These are phyloP conservation scores for Elaeis oleifera DNA, from an alignment of 202 grass and related monocot species.

Conservation along the genomic window DNA sequence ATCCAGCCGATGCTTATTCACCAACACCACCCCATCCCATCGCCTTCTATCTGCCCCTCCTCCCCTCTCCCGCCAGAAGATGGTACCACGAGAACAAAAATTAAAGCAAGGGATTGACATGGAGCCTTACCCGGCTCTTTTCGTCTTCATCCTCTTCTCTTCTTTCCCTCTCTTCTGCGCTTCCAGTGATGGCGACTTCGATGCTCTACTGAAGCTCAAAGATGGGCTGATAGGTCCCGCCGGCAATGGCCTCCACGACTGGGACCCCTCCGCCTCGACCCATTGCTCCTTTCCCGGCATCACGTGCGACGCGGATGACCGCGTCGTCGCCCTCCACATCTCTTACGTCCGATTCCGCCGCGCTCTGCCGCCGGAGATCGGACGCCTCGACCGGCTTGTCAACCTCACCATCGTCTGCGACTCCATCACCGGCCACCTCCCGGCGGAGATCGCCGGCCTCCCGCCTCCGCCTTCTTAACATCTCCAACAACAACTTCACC, in stretches of 20 bases:
- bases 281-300: constrained; percentile 12
- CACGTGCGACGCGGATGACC: background rate
- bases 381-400: constrained; percentile 2
- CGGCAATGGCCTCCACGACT: background rate
- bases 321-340: background rate
- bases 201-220: constrained; percentile 3
- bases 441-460: background rate
- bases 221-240: background rate
- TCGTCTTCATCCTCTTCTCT: too few relatives aligned
- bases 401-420: constrained; percentile 4
- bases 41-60: too few relatives aligned
- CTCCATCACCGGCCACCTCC: constrained; percentile 1
- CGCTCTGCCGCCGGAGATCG: background rate
- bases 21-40: too few relatives aligned
- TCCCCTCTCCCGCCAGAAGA: too few relatives aligned
- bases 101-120: too few relatives aligned
- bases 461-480: background rate
- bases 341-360: background rate
- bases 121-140: too few relatives aligned
- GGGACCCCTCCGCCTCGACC: background rate
- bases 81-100: too few relatives aligned
- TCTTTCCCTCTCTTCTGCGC: too few relatives aligned
- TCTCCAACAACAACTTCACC: constrained; percentile 6
- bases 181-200: too few relatives aligned
- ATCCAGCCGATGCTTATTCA: too few relatives aligned